Percentiles rank a stretch among this genome's conserved stretches.
phyloP scores from a whole-genome alignment of 208 protist genomes.

The Crithidia sp. region DNA sequence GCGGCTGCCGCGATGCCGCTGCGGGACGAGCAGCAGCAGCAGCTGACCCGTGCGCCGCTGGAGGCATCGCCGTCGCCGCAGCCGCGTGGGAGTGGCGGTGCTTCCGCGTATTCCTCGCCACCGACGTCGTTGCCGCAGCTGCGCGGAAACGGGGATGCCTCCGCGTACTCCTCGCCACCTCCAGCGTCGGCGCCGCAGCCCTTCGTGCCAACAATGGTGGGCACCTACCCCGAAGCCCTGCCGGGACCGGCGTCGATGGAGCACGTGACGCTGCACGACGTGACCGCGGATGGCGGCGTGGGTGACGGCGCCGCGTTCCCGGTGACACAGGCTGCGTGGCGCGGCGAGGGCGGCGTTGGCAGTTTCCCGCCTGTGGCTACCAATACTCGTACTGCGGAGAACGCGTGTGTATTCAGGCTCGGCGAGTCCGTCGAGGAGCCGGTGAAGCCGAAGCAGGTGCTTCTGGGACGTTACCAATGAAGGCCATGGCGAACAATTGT shows the following conservation, averaged over 20 bases:
- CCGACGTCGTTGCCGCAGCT: no score
- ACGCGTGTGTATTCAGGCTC: no score
- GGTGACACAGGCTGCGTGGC: slow-evolving; percentile 7
- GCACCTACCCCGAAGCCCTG: slow-evolving; percentile 15
- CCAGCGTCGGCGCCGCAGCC: neutral
- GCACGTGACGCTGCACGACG: slow-evolving; percentile 12
- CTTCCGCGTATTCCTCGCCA: no score
- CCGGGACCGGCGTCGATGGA: slow-evolving; percentile 1
- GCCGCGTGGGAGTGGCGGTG: no score
- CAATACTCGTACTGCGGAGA: no score
- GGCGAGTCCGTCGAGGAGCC: no score
- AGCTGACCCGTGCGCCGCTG: neutral
- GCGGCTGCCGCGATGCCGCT: neutral
- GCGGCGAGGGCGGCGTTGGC: neutral
- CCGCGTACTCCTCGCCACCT: neutral
- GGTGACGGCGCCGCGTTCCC: neutral
- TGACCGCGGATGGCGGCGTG: neutral
- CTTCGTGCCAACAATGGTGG: slow-evolving; percentile 15
- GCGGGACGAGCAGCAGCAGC: neutral
- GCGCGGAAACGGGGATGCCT: neutral
- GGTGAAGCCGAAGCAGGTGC: no score
- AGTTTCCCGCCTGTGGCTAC: no score
- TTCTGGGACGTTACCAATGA: no score
- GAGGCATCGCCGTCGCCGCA: no score
- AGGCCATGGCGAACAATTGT: neutral